These are phyloP conservation scores for Syncephalis fuscata DNA, from an alignment of 371 early-diverging fungal species.

Conservation along the genomic window DNA sequence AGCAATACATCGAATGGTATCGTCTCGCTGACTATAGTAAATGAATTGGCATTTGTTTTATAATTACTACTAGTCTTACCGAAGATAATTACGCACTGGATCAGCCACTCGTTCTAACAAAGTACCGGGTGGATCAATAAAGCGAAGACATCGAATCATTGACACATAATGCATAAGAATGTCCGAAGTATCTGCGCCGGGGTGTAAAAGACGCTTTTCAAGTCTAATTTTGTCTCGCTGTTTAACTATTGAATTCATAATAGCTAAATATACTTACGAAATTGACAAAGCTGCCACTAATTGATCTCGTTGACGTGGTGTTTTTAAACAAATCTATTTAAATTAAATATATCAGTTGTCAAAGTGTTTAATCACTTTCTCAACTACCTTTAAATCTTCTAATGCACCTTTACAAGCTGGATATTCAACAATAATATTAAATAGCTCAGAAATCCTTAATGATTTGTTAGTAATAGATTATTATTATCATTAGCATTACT, in stretches of 20 bases:
- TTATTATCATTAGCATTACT: conserved; percentile 1
- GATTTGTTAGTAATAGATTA: too few relatives aligned
- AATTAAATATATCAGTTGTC: not conserved
- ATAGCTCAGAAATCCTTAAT: conserved; percentile 28
- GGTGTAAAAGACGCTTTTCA: conserved; percentile 34
- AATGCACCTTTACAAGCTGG: conserved; percentile 32
- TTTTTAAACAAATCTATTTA: conserved; percentile 13
- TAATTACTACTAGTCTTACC: conserved; percentile 5
- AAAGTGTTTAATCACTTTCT: not conserved
- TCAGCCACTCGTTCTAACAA: conserved; percentile 29
- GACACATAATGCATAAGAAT: conserved; percentile 38
- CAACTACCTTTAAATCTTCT: conserved; percentile 15
- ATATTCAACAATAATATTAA: conserved; percentile 39
- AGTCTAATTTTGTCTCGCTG: conserved; percentile 12
- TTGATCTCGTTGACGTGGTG: conserved; percentile 7
- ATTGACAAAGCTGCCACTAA: conserved; percentile 11
- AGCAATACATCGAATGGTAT: conserved; percentile 36
- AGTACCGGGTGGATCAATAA: conserved; percentile 35
- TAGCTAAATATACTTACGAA: conserved; percentile 10
- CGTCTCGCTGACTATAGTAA: conserved; percentile 21
- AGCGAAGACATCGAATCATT: conserved; percentile 28
- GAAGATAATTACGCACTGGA: conserved; percentile 29
- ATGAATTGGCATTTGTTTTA: not conserved
- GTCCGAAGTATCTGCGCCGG: conserved; percentile 35
- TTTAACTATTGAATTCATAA: not conserved